Evolutionary conservation across 352 stramenopile genomes (phyloP).

Genomic region (Discostella stelligera): DNA sequence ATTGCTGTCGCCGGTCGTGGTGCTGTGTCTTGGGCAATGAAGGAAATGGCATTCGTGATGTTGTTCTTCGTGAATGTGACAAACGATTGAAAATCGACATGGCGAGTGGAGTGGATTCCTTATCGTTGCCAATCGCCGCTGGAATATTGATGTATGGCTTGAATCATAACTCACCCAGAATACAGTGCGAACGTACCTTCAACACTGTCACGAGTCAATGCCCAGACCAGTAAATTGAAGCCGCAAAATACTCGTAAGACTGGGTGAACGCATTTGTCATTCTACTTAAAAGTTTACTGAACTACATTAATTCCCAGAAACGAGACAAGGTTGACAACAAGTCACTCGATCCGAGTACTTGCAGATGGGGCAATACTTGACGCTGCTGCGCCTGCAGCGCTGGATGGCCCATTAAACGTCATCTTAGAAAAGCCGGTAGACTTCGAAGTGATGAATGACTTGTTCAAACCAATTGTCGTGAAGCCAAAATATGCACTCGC

Average conservation of each 20-base stretch:
- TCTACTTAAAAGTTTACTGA: too few relatives aligned
- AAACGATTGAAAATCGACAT: slow-evolving; percentile 62
- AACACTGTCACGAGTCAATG: too few relatives aligned
- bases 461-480: slow-evolving; percentile 49
- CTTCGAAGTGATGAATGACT: slow-evolving; percentile 21
- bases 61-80: slow-evolving; percentile 49
- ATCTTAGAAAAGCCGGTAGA: background rate
- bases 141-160: slow-evolving; percentile 65
- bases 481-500: slow-evolving; percentile 52
- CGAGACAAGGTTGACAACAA: background rate
- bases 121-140: slow-evolving; percentile 65
- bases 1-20: slow-evolving; percentile 40
- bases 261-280: too few relatives aligned
- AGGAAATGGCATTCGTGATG: slow-evolving; percentile 61
- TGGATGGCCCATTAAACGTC: background rate
- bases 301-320: background rate
- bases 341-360: background rate
- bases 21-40: slow-evolving; percentile 75
- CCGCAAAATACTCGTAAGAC: background rate
- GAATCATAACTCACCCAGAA: background rate
- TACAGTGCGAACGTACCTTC: too few relatives aligned
- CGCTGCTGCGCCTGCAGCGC: background rate
- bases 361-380: background rate
- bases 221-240: too few relatives aligned
- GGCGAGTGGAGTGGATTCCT: slow-evolving; percentile 59